Percentiles rank a stretch among this genome's conserved stretches.
These are phyloP conservation scores for Harrya chromipes DNA, from an alignment of 768 basidiomycete species.

Conservation along the genomic window DNA sequence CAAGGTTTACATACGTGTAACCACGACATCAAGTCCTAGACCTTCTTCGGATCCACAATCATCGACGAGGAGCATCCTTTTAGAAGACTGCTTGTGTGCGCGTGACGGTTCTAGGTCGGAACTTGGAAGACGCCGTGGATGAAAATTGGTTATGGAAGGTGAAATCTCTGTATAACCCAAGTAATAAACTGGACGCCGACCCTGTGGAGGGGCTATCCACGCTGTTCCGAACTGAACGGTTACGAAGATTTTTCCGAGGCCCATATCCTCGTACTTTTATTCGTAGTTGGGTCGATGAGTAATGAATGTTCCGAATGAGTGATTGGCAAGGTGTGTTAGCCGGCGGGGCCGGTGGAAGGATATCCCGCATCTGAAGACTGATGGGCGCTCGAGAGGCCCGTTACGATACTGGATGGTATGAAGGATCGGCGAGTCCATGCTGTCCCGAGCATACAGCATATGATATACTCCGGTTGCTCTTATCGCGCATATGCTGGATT, in stretches of 20 bases:
- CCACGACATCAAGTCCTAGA: not conserved
- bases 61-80: not conserved
- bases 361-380: not conserved
- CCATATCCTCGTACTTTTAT: not conserved
- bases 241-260: slow-evolving; percentile 1
- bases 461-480: not conserved
- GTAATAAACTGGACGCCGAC: not conserved
- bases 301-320: not conserved
- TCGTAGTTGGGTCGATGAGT: slow-evolving; percentile 8
- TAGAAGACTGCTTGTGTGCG: not conserved
- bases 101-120: not conserved
- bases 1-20: not conserved
- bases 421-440: no score
- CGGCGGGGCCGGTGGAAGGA: slow-evolving; percentile 16
- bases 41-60: not conserved
- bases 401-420: slow-evolving; percentile 8
- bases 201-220: slow-evolving; percentile 1
- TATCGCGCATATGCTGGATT: not conserved
- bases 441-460: not conserved
- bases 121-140: no score
- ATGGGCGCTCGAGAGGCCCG: slow-evolving; percentile 10
- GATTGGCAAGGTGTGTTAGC: slow-evolving; percentile 10
- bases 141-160: not conserved
- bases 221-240: not conserved
- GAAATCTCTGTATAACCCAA: not conserved